Conservation (phyloP, 352 stramenopile species). For the Globisporangium acanthophoron region DNA sequence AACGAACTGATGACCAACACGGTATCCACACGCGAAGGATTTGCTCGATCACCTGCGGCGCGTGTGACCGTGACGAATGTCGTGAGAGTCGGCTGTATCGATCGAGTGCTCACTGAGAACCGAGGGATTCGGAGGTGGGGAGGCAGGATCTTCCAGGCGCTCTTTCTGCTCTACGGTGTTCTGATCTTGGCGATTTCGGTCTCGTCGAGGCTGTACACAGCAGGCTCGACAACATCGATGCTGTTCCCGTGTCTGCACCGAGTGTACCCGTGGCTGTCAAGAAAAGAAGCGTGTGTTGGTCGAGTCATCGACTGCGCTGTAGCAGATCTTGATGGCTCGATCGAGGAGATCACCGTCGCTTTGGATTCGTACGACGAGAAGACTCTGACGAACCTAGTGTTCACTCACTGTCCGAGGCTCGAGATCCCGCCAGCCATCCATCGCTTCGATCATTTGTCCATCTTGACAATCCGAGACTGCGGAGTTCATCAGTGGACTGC, state of each 20-base stretch:
- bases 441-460: not conserved
- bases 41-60: too few species aligned
- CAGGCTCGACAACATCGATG: not conserved
- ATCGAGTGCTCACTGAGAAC: too few species aligned
- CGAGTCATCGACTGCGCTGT: not conserved
- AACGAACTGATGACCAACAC: too few species aligned
- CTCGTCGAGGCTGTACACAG: not conserved
- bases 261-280: slow-evolving; percentile 6
- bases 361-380: slow-evolving; percentile 2
- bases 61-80: too few species aligned
- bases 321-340: not conserved
- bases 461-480: not conserved
- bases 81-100: too few species aligned
- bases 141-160: too few species aligned
- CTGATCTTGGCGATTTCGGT: slow-evolving; percentile 7
- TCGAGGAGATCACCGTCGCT: not conserved
- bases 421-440: not conserved
- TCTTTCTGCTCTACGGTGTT: not conserved
- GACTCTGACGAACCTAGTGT: not conserved
- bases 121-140: too few species aligned
- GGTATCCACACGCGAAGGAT: too few species aligned
- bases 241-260: slow-evolving; percentile 2
- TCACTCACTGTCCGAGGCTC: not conserved
- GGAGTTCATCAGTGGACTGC: not conserved
- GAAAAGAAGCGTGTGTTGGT: slow-evolving; percentile 1